A percentile compares a stretch with the other conserved stretches of the same genome.
Evolutionary conservation across 345 rosid genomes (phyloP).

Genomic region (Xanthoceras sorbifolium): DNA sequence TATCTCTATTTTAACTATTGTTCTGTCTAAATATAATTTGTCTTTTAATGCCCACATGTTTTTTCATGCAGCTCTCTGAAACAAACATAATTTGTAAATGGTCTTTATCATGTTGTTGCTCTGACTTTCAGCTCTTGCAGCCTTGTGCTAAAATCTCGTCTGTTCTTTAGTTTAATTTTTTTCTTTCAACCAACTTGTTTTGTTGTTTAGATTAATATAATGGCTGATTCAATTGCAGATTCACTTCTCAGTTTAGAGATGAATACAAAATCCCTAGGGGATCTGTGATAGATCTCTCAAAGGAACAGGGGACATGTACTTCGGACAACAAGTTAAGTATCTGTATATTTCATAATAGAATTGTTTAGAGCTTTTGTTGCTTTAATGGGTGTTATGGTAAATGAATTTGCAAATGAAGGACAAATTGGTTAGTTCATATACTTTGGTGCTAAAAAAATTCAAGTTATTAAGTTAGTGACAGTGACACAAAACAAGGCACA

Average conservation of each 20-base stretch:
- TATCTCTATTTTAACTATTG: neutral
- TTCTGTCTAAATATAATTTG: neutral
- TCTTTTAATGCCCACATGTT: neutral
- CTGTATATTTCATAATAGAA: slow-evolving; percentile 9
- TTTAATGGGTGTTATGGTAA: neutral
- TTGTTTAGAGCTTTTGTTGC: neutral
- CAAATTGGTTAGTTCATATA: no score
- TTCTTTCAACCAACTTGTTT: neutral
- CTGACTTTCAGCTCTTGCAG: slow-evolving; percentile 1
- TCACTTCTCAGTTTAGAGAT: slow-evolving; percentile 86
- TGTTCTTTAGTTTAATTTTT: no score
- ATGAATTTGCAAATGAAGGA: no score
- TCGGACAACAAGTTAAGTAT: slow-evolving; percentile 60
- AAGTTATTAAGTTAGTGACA: no score
- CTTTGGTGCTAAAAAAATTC: no score
- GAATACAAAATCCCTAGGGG: slow-evolving; percentile 83
- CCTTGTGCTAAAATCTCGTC: neutral
- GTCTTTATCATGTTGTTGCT: neutral
- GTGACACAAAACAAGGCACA: no score
- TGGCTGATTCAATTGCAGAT: slow-evolving; percentile 43
- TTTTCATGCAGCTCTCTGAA: neutral
- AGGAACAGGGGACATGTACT: slow-evolving; percentile 67
- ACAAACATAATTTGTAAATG: neutral
- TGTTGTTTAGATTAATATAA: neutral
- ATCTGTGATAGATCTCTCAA: slow-evolving; percentile 69